Conservation (phyloP, 1,139 yeast genomes). For the Blastobotrys malaysiensis region DNA sequence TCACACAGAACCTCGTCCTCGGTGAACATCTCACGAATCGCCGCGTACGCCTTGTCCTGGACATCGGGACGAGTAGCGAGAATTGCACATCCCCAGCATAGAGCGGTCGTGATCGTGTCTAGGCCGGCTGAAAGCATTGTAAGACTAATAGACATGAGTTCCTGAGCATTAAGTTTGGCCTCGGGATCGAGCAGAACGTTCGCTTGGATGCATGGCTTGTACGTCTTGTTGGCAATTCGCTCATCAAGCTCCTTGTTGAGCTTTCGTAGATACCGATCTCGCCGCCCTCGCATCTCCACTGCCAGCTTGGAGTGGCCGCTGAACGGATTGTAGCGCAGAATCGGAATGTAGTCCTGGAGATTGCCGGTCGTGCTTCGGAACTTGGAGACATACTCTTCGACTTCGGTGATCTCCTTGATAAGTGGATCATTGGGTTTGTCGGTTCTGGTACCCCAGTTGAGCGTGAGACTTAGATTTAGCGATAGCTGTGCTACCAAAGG, state of each 20-base stretch:
- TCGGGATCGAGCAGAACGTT: conserved; percentile 31
- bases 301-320: conserved; percentile 33
- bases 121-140: conserved; percentile 76
- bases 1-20: conserved; percentile 42
- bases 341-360: conserved; percentile 55
- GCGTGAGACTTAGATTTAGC: conserved; percentile 48
- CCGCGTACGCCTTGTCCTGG: conserved; percentile 42
- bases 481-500: conserved; percentile 44
- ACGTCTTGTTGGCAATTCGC: conserved; percentile 19
- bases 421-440: conserved; percentile 40
- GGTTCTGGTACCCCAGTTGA: conserved; percentile 58
- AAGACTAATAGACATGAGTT: conserved; percentile 55
- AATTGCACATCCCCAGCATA: conserved; percentile 52
- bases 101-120: conserved; percentile 61
- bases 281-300: conserved; percentile 37
- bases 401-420: conserved; percentile 51
- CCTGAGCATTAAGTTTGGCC: conserved; percentile 34
- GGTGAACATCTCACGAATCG: conserved; percentile 34
- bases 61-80: conserved; percentile 43
- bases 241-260: conserved; percentile 27
- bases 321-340: conserved; percentile 37
- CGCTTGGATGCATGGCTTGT: conserved; percentile 42
- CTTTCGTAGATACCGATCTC: conserved; percentile 48
- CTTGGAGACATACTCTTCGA: conserved; percentile 59
- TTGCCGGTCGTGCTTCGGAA: conserved; percentile 62